Evolutionary conservation across 2,329 filamentous ascomycete species (phyloP).

Genomic region (Macrophomina tecta): DNA sequence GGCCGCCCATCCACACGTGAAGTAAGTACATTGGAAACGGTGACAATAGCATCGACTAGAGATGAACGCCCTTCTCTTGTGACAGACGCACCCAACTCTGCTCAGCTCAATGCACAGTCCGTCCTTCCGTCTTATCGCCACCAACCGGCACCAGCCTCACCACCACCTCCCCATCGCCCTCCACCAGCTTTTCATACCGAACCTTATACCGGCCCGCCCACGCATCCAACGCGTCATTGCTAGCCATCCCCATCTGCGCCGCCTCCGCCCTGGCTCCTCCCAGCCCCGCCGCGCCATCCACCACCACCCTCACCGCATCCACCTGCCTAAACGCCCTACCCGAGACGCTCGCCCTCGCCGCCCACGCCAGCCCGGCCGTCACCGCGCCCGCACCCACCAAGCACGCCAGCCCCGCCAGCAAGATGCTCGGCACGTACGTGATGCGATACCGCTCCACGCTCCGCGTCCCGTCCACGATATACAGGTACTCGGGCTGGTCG

Average conservation of each 20-base stretch:
- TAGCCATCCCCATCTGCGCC: not conserved
- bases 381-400: not conserved
- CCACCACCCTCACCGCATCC: not conserved
- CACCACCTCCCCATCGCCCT: not conserved
- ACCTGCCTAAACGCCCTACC: not conserved
- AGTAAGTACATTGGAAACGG: no score
- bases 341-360: not conserved
- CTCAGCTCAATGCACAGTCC: no score
- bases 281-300: constrained; percentile 3
- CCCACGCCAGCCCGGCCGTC: not conserved
- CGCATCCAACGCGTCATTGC: not conserved
- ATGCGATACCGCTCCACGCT: constrained; percentile 30
- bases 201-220: constrained; percentile 3
- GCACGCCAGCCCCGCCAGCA: constrained; percentile 25
- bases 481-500: constrained; percentile 15
- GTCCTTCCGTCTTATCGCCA: no score
- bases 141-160: no score
- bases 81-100: no score
- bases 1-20: no score
- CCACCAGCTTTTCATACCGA: not conserved
- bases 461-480: constrained; percentile 20
- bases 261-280: not conserved
- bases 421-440: constrained; percentile 31
- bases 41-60: no score
- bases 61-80: no score